phyloP scores from a whole-genome alignment of 257 asterid genomes.

The Solanum arcanum region DNA sequence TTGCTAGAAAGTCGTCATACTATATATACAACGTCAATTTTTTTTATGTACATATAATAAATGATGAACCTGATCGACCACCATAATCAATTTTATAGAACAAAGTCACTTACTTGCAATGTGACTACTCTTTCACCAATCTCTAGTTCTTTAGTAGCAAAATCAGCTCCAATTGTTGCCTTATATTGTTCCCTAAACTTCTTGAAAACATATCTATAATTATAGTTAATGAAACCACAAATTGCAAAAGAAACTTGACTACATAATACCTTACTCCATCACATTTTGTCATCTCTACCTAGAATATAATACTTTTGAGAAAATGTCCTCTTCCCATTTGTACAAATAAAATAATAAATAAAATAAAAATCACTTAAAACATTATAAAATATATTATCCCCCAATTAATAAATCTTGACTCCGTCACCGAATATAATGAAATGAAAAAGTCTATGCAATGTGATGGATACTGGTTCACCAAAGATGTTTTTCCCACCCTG shows the following conservation, averaged over 20 bases:
- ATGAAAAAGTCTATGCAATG: background rate
- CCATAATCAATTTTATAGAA: background rate
- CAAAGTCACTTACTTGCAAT: slow-evolving; percentile 47
- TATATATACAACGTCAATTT: background rate
- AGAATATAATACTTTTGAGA: background rate
- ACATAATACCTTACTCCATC: background rate
- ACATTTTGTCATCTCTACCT: background rate
- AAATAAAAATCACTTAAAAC: background rate
- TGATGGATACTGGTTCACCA: slow-evolving; percentile 78
- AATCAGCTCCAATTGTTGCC: slow-evolving; percentile 89
- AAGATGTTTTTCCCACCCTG: slow-evolving; percentile 92
- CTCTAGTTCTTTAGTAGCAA: slow-evolving; percentile 58
- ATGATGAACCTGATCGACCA: background rate
- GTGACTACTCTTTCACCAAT: slow-evolving; percentile 60
- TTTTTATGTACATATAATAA: background rate
- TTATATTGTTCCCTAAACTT: slow-evolving; percentile 45
- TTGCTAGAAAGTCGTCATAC: background rate
- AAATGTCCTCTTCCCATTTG: background rate
- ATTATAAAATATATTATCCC: background rate
- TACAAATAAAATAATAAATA: background rate
- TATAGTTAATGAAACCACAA: slow-evolving; percentile 16
- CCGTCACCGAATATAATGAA: background rate
- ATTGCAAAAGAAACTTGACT: background rate
- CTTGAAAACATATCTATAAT: slow-evolving; percentile 47
- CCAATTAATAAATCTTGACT: background rate